phyloP scores from a whole-genome alignment of 441 rosid species.

The Breynia disticha region DNA sequence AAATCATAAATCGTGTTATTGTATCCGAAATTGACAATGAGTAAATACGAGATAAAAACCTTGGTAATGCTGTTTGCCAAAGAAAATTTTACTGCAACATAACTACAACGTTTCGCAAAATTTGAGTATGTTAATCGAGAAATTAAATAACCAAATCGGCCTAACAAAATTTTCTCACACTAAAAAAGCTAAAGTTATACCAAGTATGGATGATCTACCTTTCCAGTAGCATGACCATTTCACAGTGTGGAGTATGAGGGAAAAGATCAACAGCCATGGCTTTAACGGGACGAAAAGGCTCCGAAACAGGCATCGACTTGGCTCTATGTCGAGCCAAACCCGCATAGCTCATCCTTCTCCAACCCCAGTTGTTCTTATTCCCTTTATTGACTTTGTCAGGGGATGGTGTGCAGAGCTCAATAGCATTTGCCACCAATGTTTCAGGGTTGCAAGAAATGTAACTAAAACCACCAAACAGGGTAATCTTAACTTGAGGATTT shows the following conservation, averaged over 20 bases:
- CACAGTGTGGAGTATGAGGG: slow-evolving; percentile 86
- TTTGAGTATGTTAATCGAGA: too few relatives aligned
- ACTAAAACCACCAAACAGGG: slow-evolving; percentile 24
- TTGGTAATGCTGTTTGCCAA: too few relatives aligned
- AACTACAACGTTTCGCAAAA: too few relatives aligned
- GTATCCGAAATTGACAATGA: too few relatives aligned
- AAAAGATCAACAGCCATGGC: slow-evolving; percentile 97
- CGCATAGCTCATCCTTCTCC: slow-evolving; percentile 68
- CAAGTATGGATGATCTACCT: slow-evolving; percentile 24
- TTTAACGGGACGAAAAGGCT: slow-evolving; percentile 80
- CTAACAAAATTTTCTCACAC: background rate
- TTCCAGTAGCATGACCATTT: slow-evolving; percentile 90
- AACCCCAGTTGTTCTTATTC: slow-evolving; percentile 44
- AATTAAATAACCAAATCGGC: too few relatives aligned
- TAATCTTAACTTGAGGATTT: slow-evolving; percentile 1
- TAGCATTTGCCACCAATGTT: slow-evolving; percentile 78
- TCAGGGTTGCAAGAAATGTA: slow-evolving; percentile 97
- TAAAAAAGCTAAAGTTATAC: background rate
- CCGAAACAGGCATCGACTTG: slow-evolving; percentile 82
- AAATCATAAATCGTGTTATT: too few relatives aligned
- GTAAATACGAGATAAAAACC: too few relatives aligned
- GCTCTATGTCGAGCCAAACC: slow-evolving; percentile 82
- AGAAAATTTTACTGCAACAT: too few relatives aligned
- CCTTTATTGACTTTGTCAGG: slow-evolving; percentile 56
- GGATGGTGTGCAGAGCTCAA: slow-evolving; percentile 87